A percentile compares a stretch with the other conserved stretches of the same genome.
These are phyloP conservation scores for Hypoxylon sp. DNA, from an alignment of 2,329 filamentous ascomycete genomes.

Conservation along the genomic window DNA sequence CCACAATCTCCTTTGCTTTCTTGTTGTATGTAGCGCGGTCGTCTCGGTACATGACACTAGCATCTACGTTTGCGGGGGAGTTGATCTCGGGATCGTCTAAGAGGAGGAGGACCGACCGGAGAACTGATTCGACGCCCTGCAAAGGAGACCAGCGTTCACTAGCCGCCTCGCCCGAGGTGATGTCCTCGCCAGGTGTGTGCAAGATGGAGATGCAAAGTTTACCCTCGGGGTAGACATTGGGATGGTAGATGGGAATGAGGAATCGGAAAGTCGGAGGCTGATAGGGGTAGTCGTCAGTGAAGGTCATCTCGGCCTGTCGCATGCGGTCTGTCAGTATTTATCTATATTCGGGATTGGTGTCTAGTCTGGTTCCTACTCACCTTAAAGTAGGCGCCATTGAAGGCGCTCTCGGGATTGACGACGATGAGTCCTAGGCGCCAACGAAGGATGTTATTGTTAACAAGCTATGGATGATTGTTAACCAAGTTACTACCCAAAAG, in stretches of 20 bases:
- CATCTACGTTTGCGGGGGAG: slow-evolving; percentile 95
- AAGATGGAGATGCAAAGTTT: slow-evolving; percentile 97
- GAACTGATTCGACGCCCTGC: slow-evolving; percentile 92
- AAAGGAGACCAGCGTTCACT: slow-evolving; percentile 94
- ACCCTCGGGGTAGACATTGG: slow-evolving; percentile 93
- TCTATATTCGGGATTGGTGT: neutral
- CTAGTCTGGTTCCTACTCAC: slow-evolving; percentile 52
- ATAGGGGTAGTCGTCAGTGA: slow-evolving; percentile 90
- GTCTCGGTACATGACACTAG: slow-evolving; percentile 86
- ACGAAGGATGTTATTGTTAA: slow-evolving; percentile 84
- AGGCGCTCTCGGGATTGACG: slow-evolving; percentile 89
- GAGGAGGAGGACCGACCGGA: slow-evolving; percentile 90
- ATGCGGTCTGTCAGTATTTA: slow-evolving; percentile 10
- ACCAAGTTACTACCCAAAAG: slow-evolving; percentile 26
- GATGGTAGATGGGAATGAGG: slow-evolving; percentile 81
- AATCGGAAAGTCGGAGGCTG: slow-evolving; percentile 91
- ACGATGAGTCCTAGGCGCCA: slow-evolving; percentile 94
- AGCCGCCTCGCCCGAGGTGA: slow-evolving; percentile 89
- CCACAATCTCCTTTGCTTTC: slow-evolving; percentile 76
- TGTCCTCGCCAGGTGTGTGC: slow-evolving; percentile 90
- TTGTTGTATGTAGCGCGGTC: slow-evolving; percentile 75
- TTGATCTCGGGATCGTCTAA: slow-evolving; percentile 94
- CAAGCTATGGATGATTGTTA: slow-evolving; percentile 69
- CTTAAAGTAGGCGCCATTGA: slow-evolving; percentile 93
- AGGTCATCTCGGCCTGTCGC: slow-evolving; percentile 80